Evolutionary conservation across 257 asterid genomes (phyloP), one percentile per base, ranked within the genome.

Genomic region (Nemophila menziesii): DNA sequence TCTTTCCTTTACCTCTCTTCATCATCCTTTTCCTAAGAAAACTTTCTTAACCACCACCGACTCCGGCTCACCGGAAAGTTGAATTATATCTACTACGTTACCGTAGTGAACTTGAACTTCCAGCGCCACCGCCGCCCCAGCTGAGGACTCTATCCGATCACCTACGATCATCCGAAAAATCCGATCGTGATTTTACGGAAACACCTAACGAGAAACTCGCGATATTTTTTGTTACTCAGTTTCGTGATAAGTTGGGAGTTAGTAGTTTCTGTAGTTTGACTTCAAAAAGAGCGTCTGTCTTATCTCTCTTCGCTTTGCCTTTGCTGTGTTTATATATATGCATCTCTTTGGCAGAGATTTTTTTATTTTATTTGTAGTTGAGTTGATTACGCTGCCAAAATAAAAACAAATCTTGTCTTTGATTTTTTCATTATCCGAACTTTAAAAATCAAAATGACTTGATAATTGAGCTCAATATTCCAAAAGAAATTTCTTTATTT

Each of bases 1-100:
- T 66, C 33, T 60, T 80, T 38, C 81, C 80, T 69, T 71, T 77
- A 45, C 61, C 66, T 63, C 67, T 66, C 79, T 43, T 77, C 87
- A 80, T 80, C 51, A 43, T 54, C 36, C 40, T 50, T 43, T 16
- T 1, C 45, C 43, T 5, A 12, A 2, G 37, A 20, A 43, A n/a
- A n/a, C n/a, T n/a, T n/a, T n/a, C n/a, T n/a, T n/a, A n/a, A n/a
- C n/a, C n/a, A n/a, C n/a, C n/a, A 8, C 22, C 48, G 22, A 26
- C 29, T 8, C 22, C 51, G 26, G 29, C 23, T 14, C 39, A 29
- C 36, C 36, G 36, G 36, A 2, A 29, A 29, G 4, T 29, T 13
- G 36, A 29, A 29, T 7, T 7, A 2, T 29, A 2, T 29, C 36
- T 29, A 29, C 36, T 29, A 10, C 36, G 11, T 23, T 39, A 11